Percentiles rank a stretch among this genome's conserved stretches.
Evolutionary conservation across 176 grass and related monocot genomes (phyloP).

Genomic region (Oryza nivara): DNA sequence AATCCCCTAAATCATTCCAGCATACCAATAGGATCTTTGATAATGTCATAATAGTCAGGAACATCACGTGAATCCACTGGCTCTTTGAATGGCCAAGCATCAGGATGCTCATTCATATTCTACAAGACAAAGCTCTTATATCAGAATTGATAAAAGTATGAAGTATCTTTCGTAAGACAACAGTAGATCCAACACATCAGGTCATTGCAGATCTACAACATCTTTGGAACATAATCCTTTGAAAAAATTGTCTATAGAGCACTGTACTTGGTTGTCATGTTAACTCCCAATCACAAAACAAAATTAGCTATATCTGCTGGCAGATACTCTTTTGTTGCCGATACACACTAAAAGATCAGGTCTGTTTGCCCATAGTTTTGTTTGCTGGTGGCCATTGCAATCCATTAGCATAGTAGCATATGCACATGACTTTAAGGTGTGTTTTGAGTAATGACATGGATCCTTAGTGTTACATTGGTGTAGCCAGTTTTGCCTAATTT

Average conservation of each 20-base stretch:
- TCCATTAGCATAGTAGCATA: background rate
- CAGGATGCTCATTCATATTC: constrained; percentile 91
- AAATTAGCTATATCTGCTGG: background rate
- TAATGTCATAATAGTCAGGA: constrained; percentile 98
- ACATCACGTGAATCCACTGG: constrained; percentile 94
- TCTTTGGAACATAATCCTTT: background rate
- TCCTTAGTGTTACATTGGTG: background rate
- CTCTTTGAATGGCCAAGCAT: constrained; percentile 99
- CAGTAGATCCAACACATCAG: background rate
- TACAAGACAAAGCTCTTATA: constrained; percentile 46
- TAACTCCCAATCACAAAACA: background rate
- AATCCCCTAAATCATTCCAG: constrained; percentile 10
- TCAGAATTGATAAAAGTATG: constrained; percentile 8
- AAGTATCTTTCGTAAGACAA: background rate
- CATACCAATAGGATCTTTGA: constrained; percentile 98
- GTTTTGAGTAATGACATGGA: background rate
- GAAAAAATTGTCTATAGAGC: background rate
- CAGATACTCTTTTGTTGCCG: background rate
- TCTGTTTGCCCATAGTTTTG: background rate
- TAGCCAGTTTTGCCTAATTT: background rate
- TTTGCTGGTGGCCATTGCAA: background rate
- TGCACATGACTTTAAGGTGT: background rate
- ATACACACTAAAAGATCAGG: background rate
- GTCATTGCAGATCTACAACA: background rate
- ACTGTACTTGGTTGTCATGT: background rate